Conservation (phyloP, 1,284 basidiomycete species). For the Violaceomyces palustris region DNA sequence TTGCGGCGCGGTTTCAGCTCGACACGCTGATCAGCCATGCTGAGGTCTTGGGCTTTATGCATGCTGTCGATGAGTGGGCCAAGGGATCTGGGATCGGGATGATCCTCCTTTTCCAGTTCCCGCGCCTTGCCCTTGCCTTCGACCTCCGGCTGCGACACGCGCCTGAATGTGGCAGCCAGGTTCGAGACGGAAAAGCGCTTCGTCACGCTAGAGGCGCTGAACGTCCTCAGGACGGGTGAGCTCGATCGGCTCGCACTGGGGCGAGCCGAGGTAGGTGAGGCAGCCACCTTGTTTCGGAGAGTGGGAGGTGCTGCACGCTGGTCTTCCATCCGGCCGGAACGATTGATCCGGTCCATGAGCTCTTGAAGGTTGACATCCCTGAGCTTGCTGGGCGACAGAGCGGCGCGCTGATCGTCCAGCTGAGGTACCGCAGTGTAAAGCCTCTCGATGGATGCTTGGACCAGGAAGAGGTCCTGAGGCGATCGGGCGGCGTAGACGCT, state of each 20-base stretch:
- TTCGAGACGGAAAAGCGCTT: constrained; percentile 19
- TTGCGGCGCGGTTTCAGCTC: not conserved
- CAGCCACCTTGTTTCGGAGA: too few relatives aligned
- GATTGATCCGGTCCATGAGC: constrained; percentile 13
- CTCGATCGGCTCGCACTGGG: too few relatives aligned
- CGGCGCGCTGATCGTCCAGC: constrained; percentile 27
- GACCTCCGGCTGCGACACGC: constrained; percentile 10
- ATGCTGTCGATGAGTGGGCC: not conserved
- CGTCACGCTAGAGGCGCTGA: too few relatives aligned
- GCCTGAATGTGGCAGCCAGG: constrained; percentile 16
- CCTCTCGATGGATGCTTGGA: constrained; percentile 33
- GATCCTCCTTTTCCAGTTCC: not conserved
- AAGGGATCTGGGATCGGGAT: not conserved
- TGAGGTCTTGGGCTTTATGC: constrained; percentile 1
- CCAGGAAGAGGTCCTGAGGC: constrained; percentile 28
- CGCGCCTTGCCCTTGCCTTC: constrained; percentile 2
- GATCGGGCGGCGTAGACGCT: constrained; percentile 28
- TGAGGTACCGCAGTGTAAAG: constrained; percentile 32
- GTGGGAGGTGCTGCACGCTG: constrained; percentile 19
- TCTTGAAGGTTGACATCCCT: constrained; percentile 14
- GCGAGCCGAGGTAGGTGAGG: too few relatives aligned
- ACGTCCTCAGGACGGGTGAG: too few relatives aligned
- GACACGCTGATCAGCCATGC: constrained; percentile 2
- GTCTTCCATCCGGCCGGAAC: constrained; percentile 23
- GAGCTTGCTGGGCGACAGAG: constrained; percentile 15